These are phyloP conservation scores for Aspergillus viridinutans DNA, from an alignment of 2,329 filamentous ascomycete genomes.

Conservation along the genomic window DNA sequence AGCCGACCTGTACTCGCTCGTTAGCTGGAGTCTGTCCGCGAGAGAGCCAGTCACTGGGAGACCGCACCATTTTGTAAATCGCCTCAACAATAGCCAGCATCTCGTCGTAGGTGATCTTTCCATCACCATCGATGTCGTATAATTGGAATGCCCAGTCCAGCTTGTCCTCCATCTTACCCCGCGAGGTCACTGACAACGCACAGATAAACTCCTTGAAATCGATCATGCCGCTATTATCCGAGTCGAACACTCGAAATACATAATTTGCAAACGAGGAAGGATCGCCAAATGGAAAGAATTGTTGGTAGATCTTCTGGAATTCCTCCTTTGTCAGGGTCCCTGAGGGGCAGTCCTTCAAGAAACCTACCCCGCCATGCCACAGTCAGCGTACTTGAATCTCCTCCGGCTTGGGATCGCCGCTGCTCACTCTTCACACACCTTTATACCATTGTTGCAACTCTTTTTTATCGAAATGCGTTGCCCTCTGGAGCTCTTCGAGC, in stretches of 20 bases:
- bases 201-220: slow-evolving; percentile 99
- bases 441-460: slow-evolving; percentile 99
- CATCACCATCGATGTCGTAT: slow-evolving; percentile 98
- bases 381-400: slow-evolving; percentile 10
- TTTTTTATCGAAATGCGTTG: slow-evolving; percentile 99
- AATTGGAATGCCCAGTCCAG: slow-evolving; percentile 99
- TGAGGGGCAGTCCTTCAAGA: slow-evolving; percentile 95
- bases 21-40: slow-evolving; percentile 5
- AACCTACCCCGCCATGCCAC: slow-evolving; percentile 56
- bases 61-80: slow-evolving; percentile 95
- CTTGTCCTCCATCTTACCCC: slow-evolving; percentile 99
- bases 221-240: slow-evolving; percentile 94
- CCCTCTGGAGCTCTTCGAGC: slow-evolving; percentile 90
- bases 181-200: slow-evolving; percentile 90
- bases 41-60: slow-evolving; percentile 1
- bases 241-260: slow-evolving; percentile 98
- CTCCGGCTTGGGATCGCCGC: background rate
- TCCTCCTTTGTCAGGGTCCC: slow-evolving; percentile 97
- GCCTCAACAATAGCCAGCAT: slow-evolving; percentile 99
- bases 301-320: slow-evolving; percentile 99
- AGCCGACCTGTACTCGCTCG: slow-evolving; percentile 66
- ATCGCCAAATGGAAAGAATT: slow-evolving; percentile 98
- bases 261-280: slow-evolving; percentile 97
- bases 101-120: slow-evolving; percentile 98
- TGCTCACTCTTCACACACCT: slow-evolving; percentile 54